Conservation (phyloP, 2,329 filamentous ascomycete genomes). For the Sarocladium brachiariae region DNA sequence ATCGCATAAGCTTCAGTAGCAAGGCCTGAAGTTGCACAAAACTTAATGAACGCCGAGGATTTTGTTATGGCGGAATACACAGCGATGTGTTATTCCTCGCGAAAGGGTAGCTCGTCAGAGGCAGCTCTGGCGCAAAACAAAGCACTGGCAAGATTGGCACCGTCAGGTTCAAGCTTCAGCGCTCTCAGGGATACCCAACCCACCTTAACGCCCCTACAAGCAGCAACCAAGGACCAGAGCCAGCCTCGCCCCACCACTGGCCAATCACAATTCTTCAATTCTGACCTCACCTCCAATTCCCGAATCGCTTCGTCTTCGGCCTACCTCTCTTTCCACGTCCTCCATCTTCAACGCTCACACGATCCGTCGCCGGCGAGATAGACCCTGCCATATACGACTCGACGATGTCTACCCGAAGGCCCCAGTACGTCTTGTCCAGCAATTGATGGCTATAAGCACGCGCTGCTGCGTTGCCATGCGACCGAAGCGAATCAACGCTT, state of each 20-base stretch:
- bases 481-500: no score
- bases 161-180: neutral
- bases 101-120: neutral
- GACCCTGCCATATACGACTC: slow-evolving; percentile 10
- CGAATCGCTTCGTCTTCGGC: slow-evolving; percentile 19
- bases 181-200: neutral
- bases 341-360: slow-evolving; percentile 20
- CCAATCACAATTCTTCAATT: slow-evolving; percentile 34
- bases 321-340: slow-evolving; percentile 19
- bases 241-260: slow-evolving; percentile 24
- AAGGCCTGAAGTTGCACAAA: no score
- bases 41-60: no score
- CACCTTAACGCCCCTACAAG: neutral
- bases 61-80: neutral
- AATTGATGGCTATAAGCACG: slow-evolving; percentile 7
- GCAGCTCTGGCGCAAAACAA: slow-evolving; percentile 10
- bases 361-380: slow-evolving; percentile 12
- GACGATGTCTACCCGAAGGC: slow-evolving; percentile 35
- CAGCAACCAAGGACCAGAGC: slow-evolving; percentile 11
- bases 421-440: slow-evolving; percentile 30
- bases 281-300: slow-evolving; percentile 32
- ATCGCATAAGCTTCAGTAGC: no score
- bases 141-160: slow-evolving; percentile 9
- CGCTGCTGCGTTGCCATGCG: neutral
- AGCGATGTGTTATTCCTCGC: neutral